Percentiles rank a stretch among this genome's conserved stretches.
Evolutionary conservation across 768 basidiomycete species (phyloP).

Genomic region (Trametes punicea): DNA sequence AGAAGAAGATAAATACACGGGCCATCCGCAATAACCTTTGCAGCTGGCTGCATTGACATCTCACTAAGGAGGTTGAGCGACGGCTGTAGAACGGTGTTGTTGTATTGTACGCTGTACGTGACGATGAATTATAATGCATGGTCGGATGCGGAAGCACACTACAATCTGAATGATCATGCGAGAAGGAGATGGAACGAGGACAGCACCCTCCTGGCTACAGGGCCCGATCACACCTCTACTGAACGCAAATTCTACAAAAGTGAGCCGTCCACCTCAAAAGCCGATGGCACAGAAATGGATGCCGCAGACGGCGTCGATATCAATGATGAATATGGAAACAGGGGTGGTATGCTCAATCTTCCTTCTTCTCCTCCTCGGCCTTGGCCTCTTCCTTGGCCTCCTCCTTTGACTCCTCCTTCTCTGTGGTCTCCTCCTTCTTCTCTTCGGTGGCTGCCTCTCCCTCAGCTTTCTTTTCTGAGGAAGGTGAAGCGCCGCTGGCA

Average conservation of each 20-base stretch:
- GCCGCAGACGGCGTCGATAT: slow-evolving; percentile 10
- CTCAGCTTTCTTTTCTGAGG: slow-evolving; percentile 34
- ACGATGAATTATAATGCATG: neutral
- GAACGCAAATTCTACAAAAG: slow-evolving; percentile 15
- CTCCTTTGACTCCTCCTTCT: slow-evolving; percentile 31
- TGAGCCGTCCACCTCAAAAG: neutral
- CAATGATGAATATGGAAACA: slow-evolving; percentile 11
- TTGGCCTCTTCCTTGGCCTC: slow-evolving; percentile 30
- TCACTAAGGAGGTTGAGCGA: neutral
- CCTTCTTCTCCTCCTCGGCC: slow-evolving; percentile 25
- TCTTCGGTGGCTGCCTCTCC: slow-evolving; percentile 28
- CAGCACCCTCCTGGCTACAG: slow-evolving; percentile 16
- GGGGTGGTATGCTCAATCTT: slow-evolving; percentile 22
- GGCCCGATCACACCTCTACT: slow-evolving; percentile 9
- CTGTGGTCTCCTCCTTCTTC: slow-evolving; percentile 30
- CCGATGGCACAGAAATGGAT: neutral
- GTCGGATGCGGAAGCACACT: slow-evolving; percentile 10
- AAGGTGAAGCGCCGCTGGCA: slow-evolving; percentile 28
- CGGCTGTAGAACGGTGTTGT: slow-evolving; percentile 9
- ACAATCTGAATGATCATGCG: neutral
- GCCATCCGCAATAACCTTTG: neutral
- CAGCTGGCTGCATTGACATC: neutral
- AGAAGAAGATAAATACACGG: slow-evolving; percentile 45
- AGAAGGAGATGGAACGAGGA: neutral
- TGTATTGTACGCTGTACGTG: slow-evolving; percentile 15